Base-by-base conservation (phyloP, 164 flowering plant genomes). In the Tetracentron sinense region DNA sequence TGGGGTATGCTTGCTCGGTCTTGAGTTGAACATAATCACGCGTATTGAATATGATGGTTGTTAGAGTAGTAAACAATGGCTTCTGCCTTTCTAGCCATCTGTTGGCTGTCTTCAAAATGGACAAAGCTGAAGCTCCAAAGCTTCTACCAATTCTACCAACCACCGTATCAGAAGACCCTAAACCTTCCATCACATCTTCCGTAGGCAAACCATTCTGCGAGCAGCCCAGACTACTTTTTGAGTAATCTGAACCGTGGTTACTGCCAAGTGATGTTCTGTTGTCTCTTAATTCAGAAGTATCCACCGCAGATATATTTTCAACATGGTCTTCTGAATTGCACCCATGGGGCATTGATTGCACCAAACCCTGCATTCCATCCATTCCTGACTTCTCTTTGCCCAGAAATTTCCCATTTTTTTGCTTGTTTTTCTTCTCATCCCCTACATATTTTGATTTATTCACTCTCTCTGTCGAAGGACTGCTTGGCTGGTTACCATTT, bases 41-140 rank as follows among this genome's bases (percentile, higher is more conserved):
- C 27, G 73, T 74, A 42, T 67, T 69, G 38, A 52, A 59, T 22
- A 76, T 33, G n/a, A 68, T 58, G 31, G 73, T 64, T 49, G 17
- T 72, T n/a, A 84, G n/a, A 20, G 61, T 22, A 28, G 42, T 38
- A 54, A 88, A 64, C 26, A 74, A 47, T 19, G 95, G 96, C 44
- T 72, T 82, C 55, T 75, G 75, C 69, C 67, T 81, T 71, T 86
- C 83, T 55, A 86, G 53, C 87, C 87, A 86, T 46, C 62, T 80
- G 25, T 28, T 53, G 25, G 74, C 78, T n/a, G 69, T 73, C 71
- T 79, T 72, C 52, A 79, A 62, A 22, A 73, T 56, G 29, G 80
- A 75, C 51, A 75, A 44, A 25, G 75, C 72, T 33, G 74, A 73
- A 21, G 69, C 70, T 67, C 69, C 78, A 61, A 86, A 65, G 54